Evolutionary conservation across 1,284 basidiomycete genomes (phyloP).

Genomic region (Anthracocystis setariae): DNA sequence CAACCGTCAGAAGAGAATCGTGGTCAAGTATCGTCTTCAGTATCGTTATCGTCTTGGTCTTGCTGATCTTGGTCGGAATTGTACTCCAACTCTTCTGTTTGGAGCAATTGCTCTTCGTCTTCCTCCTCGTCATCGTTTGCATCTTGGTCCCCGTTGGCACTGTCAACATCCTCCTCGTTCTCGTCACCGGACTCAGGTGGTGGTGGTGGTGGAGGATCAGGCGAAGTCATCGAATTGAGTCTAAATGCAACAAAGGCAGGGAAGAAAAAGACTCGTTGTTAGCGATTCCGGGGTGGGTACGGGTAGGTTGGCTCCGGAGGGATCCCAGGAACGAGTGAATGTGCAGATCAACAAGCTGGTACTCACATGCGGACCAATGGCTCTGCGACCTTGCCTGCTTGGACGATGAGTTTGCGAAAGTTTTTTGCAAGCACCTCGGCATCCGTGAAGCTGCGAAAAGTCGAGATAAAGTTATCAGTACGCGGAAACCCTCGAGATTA

Average conservation of each 20-base stretch:
- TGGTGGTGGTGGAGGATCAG: slow-evolving; percentile 38
- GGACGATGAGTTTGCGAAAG: slow-evolving; percentile 76
- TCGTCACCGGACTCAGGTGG: slow-evolving; percentile 28
- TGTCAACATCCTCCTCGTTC: background rate
- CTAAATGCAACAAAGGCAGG: background rate
- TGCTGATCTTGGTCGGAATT: background rate
- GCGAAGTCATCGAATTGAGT: slow-evolving; percentile 42
- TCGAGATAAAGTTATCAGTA: background rate
- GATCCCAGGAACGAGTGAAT: background rate
- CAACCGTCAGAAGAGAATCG: too few relatives aligned
- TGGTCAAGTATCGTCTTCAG: background rate
- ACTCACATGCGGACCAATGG: slow-evolving; percentile 86
- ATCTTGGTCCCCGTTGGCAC: slow-evolving; percentile 2
- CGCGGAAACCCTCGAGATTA: too few relatives aligned
- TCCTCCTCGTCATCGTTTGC: slow-evolving; percentile 7
- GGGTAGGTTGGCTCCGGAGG: background rate
- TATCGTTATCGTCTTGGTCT: background rate
- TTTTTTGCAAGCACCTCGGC: slow-evolving; percentile 76
- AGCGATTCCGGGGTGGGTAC: background rate
- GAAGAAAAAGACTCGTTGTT: background rate
- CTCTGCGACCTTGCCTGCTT: slow-evolving; percentile 73
- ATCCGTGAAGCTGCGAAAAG: slow-evolving; percentile 76
- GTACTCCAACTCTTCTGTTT: background rate
- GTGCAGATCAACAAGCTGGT: too few relatives aligned
- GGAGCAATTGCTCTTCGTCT: background rate